Conservation (phyloP, 2,329 filamentous ascomycete genomes). For the Colletotrichum theobromicola region DNA sequence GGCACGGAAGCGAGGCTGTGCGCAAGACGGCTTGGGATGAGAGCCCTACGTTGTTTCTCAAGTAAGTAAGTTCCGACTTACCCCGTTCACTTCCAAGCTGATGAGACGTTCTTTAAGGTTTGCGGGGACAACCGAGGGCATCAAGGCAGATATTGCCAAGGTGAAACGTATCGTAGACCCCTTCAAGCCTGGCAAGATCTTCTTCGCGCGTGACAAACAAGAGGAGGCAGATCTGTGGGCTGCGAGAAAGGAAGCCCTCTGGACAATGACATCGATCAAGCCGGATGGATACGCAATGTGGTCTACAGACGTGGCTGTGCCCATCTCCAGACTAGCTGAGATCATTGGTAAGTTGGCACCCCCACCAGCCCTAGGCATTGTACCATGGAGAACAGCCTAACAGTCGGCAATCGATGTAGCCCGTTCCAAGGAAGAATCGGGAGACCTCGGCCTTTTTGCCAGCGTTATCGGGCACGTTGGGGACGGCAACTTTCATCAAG, state of each 20-base stretch:
- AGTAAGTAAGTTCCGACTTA: slow-evolving; percentile 36
- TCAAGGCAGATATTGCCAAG: slow-evolving; percentile 64
- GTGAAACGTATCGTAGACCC: slow-evolving; percentile 60
- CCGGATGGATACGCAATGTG: slow-evolving; percentile 68
- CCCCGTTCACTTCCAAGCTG: neutral
- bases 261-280: slow-evolving; percentile 72
- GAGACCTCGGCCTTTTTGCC: slow-evolving; percentile 64
- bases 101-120: slow-evolving; percentile 44
- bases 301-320: slow-evolving; percentile 84
- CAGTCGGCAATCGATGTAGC: slow-evolving; percentile 37
- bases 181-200: slow-evolving; percentile 63
- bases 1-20: slow-evolving; percentile 61
- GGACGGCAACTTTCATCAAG: slow-evolving; percentile 76
- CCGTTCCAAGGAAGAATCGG: slow-evolving; percentile 69
- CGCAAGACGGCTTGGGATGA: slow-evolving; percentile 64
- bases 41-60: slow-evolving; percentile 75
- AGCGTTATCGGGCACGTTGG: slow-evolving; percentile 77
- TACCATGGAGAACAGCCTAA: neutral
- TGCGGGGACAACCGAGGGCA: slow-evolving; percentile 64
- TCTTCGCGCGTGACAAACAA: slow-evolving; percentile 68
- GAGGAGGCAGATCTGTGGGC: slow-evolving; percentile 77
- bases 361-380: neutral
- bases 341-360: slow-evolving; percentile 57
- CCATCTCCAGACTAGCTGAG: slow-evolving; percentile 72
- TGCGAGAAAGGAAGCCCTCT: slow-evolving; percentile 76